Base-by-base conservation (phyloP, 345 rosid genomes). In the Linum tenue region DNA sequence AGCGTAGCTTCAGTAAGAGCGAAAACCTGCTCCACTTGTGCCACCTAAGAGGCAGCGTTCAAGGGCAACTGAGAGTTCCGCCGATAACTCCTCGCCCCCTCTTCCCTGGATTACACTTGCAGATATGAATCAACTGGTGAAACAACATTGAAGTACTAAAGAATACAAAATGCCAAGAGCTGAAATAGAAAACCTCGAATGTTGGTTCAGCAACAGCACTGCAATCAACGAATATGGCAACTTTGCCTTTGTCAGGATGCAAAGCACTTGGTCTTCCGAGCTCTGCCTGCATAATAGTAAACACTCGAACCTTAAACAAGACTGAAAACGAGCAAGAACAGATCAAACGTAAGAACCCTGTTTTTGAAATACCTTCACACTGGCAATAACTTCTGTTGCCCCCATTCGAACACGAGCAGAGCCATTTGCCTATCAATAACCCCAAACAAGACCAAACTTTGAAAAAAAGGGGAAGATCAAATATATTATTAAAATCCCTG, bases 31-130 rank as follows among this genome's bases (percentile, higher is more conserved):
- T 69, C 95, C 96, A 63, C 85, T 88, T 82, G 85, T 90, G 69
- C 91, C 88, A 65, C 97, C 99, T 69, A 90, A 77, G 58, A 94
- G 90, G 78, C 95, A 90, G 65, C 41, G 73, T 70, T 82, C 86
- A 73, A 90, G 91, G 67, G 90, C 81, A 42, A 77, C 64, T 6
- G 89, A 84, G 72, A 88, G 97, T 77, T 91, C 97, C 63, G 83
- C 56, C 55, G 96, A 94, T 71, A 90, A 65, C 67, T 83, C 99
- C 78, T 91, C 97, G 39, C 92, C 97, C 9, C 96, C 99, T 79
- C 95, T 86, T 51, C 96, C 97, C 99, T 91, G 78, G 51, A 64
- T 17, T 62, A 74, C 53, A 2, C 37, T 17, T 12, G 37, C 53
- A 62, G 9, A 6, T 48, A 48, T 48, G 11, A 48, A 48, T 48